Evolutionary conservation across 2,329 filamentous ascomycete species (phyloP).

Genomic region (Neophaeococcomyces mojaviensis): DNA sequence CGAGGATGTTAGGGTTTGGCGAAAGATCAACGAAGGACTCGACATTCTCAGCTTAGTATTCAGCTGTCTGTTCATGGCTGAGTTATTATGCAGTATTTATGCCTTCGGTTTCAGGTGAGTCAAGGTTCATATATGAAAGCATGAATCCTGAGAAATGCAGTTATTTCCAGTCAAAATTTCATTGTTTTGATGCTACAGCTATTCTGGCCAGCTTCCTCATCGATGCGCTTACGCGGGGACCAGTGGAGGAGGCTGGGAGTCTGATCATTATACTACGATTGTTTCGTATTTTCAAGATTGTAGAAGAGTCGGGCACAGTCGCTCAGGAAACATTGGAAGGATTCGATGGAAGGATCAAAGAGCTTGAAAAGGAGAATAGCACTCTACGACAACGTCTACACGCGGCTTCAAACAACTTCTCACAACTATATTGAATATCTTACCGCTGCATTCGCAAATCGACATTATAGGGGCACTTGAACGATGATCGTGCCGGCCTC

Average conservation of each 20-base stretch:
- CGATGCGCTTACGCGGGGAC: slow-evolving; percentile 53
- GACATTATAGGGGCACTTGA: no score
- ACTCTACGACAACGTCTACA: neutral
- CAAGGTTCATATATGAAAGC: neutral
- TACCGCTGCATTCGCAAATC: no score
- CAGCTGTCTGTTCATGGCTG: slow-evolving; percentile 57
- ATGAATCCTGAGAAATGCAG: slow-evolving; percentile 29
- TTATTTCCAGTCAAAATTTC: slow-evolving; percentile 53
- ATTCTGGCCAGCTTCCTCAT: slow-evolving; percentile 56
- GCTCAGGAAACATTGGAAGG: slow-evolving; percentile 56
- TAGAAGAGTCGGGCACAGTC: slow-evolving; percentile 59
- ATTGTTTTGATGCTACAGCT: slow-evolving; percentile 56
- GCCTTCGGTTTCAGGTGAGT: slow-evolving; percentile 54
- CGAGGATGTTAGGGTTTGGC: slow-evolving; percentile 24
- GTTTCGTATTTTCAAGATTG: slow-evolving; percentile 63
- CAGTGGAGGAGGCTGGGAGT: slow-evolving; percentile 54
- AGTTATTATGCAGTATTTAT: slow-evolving; percentile 52
- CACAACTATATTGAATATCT: no score
- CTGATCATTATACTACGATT: slow-evolving; percentile 60
- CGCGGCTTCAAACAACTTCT: no score
- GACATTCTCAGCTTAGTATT: slow-evolving; percentile 51
- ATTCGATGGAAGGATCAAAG: slow-evolving; percentile 45
- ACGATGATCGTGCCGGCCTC: no score
- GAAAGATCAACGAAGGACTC: slow-evolving; percentile 37
- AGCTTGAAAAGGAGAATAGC: slow-evolving; percentile 23